Evolutionary conservation across 129 eudicot genomes (phyloP).

Genomic region (Scalesia atractyloides): DNA sequence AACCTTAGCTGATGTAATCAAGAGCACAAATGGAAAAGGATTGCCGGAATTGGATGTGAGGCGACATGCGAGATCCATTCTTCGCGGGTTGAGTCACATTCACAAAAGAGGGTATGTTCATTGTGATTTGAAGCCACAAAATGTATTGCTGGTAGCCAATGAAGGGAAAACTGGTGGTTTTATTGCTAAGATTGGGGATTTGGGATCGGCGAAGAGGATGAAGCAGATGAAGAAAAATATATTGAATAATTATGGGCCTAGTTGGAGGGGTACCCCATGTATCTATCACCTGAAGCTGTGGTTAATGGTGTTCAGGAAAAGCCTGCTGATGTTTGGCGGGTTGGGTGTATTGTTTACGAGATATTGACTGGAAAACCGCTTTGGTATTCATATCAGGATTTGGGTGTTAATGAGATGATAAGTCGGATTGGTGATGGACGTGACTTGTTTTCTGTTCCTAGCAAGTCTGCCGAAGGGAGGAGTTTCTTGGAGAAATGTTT

Average conservation of each 20-base stretch:
- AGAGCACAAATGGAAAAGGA: constrained; percentile 42
- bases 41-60: constrained; percentile 53
- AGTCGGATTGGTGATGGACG: constrained; percentile 40
- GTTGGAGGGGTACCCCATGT: constrained; percentile 57
- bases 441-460: constrained; percentile 37
- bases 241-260: constrained; percentile 31
- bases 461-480: constrained; percentile 44
- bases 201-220: no score
- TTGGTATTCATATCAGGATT: constrained; percentile 38
- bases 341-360: constrained; percentile 64
- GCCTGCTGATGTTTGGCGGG: constrained; percentile 69
- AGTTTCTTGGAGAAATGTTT: constrained; percentile 69
- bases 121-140: no score
- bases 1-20: constrained; percentile 58
- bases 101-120: no score
- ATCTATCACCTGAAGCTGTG: constrained; percentile 67
- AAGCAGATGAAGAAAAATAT: no score
- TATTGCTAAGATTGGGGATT: no score
- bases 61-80: constrained; percentile 47
- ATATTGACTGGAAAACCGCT: constrained; percentile 68
- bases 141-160: no score
- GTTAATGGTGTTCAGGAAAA: constrained; percentile 42
- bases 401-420: constrained; percentile 36
- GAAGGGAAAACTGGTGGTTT: no score
- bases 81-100: constrained; percentile 49